A percentile compares a stretch with the other conserved stretches of the same genome.
These are phyloP conservation scores for Blastosporella zonata DNA, from an alignment of 1,284 basidiomycete species.

Conservation along the genomic window DNA sequence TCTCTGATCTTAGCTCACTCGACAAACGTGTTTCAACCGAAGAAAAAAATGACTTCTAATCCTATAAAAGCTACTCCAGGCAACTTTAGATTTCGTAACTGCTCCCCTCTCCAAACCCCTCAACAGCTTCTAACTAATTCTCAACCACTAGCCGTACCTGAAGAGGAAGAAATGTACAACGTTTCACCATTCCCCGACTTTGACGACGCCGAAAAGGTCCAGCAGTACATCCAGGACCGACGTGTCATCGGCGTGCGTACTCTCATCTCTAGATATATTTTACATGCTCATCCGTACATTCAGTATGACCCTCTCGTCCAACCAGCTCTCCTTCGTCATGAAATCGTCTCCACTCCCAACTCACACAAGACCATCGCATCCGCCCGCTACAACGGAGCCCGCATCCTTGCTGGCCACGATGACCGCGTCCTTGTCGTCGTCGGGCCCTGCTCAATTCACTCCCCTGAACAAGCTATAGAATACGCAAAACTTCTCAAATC, in stretches of 20 bases:
- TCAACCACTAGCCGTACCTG: slow-evolving; percentile 31
- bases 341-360: slow-evolving; percentile 60
- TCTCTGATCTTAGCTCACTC: slow-evolving; percentile 17
- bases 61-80: slow-evolving; percentile 26
- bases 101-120: slow-evolving; percentile 18
- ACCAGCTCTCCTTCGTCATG: slow-evolving; percentile 84
- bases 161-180: slow-evolving; percentile 42
- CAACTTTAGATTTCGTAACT: slow-evolving; percentile 41
- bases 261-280: slow-evolving; percentile 1
- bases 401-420: slow-evolving; percentile 80
- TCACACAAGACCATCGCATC: slow-evolving; percentile 72
- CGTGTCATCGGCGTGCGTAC: slow-evolving; percentile 69
- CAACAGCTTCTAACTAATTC: slow-evolving; percentile 19
- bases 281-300: slow-evolving; percentile 7
- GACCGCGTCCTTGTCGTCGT: slow-evolving; percentile 87
- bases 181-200: slow-evolving; percentile 61
- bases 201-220: slow-evolving; percentile 57
- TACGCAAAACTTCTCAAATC: slow-evolving; percentile 80
- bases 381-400: slow-evolving; percentile 76
- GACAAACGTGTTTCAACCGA: slow-evolving; percentile 7
- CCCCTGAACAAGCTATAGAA: slow-evolving; percentile 83
- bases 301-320: slow-evolving; percentile 93
- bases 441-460: slow-evolving; percentile 97
- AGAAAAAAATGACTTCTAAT: slow-evolving; percentile 14
- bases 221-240: slow-evolving; percentile 72